A percentile compares a stretch with the other conserved stretches of the same genome.
phyloP scores from a whole-genome alignment of 108 stramenopile genomes.

The Nitzschia sp. region DNA sequence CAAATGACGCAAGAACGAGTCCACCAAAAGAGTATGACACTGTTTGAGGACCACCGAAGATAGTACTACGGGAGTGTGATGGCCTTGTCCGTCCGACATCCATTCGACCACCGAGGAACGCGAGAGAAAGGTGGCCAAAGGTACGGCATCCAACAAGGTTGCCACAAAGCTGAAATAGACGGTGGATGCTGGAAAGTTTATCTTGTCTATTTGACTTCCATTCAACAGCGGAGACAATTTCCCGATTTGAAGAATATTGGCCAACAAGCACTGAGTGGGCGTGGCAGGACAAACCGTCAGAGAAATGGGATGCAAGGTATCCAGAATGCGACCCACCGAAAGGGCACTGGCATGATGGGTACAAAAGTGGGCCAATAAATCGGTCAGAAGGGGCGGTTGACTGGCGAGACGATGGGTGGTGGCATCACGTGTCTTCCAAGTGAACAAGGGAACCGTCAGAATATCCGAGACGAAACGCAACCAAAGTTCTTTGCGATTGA shows the following conservation, averaged over 20 bases:
- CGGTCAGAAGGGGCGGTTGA: constrained; percentile 25
- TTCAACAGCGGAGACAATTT: constrained; percentile 46
- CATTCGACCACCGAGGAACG: constrained; percentile 74
- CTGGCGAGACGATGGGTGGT: constrained; percentile 22
- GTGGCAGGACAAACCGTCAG: constrained; percentile 67
- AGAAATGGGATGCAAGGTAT: constrained; percentile 52
- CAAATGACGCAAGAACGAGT: constrained; percentile 63
- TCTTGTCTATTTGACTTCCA: constrained; percentile 39
- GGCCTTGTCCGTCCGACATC: constrained; percentile 70
- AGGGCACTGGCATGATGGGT: constrained; percentile 35
- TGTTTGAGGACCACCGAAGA: constrained; percentile 73
- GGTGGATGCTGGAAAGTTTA: constrained; percentile 47
- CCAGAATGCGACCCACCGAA: constrained; percentile 45
- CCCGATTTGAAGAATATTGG: constrained; percentile 70
- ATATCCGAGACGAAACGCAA: constrained; percentile 61
- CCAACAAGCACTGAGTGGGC: constrained; percentile 62
- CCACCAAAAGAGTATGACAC: constrained; percentile 56
- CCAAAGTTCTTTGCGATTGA: not conserved
- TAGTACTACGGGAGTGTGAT: constrained; percentile 67
- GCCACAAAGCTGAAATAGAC: constrained; percentile 66
- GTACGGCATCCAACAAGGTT: constrained; percentile 63
- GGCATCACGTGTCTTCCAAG: constrained; percentile 55
- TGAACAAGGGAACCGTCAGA: constrained; percentile 70
- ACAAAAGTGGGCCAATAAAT: constrained; percentile 43
- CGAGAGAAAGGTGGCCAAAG: constrained; percentile 65